phyloP scores from a whole-genome alignment of 2,329 filamentous ascomycete genomes.

The Fusarium anthophilum region DNA sequence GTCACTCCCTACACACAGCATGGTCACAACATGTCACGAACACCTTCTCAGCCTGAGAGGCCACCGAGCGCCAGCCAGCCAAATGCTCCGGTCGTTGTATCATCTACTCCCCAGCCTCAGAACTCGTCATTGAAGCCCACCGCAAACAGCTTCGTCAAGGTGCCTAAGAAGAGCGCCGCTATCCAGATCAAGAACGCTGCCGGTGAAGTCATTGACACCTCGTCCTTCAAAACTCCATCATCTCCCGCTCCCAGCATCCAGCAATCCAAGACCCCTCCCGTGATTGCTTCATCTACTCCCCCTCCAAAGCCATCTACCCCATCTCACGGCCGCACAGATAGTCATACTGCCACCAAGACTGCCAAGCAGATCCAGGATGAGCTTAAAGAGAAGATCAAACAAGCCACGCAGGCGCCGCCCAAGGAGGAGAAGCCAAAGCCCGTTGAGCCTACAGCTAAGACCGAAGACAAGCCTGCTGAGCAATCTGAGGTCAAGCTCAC shows the following conservation, averaged over 20 bases:
- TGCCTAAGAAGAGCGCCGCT: conserved; percentile 72
- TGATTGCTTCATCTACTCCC: conserved; percentile 81
- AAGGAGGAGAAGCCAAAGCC: conserved; percentile 45
- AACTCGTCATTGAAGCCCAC: conserved; percentile 65
- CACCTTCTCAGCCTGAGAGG: conserved; percentile 78
- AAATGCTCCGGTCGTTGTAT: conserved; percentile 67
- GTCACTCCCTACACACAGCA: conserved; percentile 55
- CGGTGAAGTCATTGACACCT: conserved; percentile 80
- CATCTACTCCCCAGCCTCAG: conserved; percentile 71
- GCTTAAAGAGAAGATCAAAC: conserved; percentile 81
- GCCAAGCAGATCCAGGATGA: conserved; percentile 85
- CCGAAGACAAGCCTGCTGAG: conserved; percentile 48
- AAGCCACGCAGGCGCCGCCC: conserved; percentile 57
- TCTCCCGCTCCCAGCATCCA: conserved; percentile 66
- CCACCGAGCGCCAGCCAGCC: conserved; percentile 72
- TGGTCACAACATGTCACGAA: conserved; percentile 83
- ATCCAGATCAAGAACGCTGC: conserved; percentile 86
- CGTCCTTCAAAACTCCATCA: conserved; percentile 65
- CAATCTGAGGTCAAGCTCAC: conserved; percentile 10
- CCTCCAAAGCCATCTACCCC: conserved; percentile 79
- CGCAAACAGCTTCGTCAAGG: conserved; percentile 58
- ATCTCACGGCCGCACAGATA: conserved; percentile 77
- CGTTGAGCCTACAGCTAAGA: conserved; percentile 28
- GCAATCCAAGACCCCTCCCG: conserved; percentile 71
- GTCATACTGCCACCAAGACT: conserved; percentile 73